Evolutionary conservation across 768 basidiomycete species (phyloP).

Genomic region (Austroboletus festivus): DNA sequence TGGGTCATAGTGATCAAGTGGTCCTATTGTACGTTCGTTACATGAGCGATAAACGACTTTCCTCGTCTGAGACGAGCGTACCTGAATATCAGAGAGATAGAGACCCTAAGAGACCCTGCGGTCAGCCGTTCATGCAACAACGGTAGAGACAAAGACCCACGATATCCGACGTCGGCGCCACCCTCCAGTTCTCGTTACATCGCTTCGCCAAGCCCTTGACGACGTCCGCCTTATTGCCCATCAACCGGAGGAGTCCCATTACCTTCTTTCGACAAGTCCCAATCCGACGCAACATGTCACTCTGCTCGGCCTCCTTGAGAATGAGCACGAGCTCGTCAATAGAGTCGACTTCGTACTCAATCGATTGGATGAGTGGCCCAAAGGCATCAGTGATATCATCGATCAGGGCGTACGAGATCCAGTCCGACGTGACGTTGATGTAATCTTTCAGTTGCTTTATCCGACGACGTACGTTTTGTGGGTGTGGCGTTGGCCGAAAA

Average conservation of each 20-base stretch:
- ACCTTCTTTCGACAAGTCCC: constrained; percentile 99
- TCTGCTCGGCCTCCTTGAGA: constrained; percentile 70
- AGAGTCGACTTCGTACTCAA: constrained; percentile 98
- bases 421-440: constrained; percentile 97
- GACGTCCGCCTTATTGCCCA: constrained; percentile 99
- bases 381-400: constrained; percentile 99
- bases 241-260: constrained; percentile 92
- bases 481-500: constrained; percentile 95
- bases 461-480: constrained; percentile 94
- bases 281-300: constrained; percentile 95
- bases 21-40: constrained; percentile 49
- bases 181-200: constrained; percentile 98
- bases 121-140: background rate
- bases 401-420: constrained; percentile 99
- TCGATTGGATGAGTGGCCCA: constrained; percentile 95
- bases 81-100: constrained; percentile 93
- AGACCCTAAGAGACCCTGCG: constrained; percentile 56
- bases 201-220: constrained; percentile 98
- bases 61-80: constrained; percentile 17
- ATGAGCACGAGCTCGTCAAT: constrained; percentile 98
- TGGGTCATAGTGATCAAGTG: constrained; percentile 99
- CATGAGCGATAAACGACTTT: no score
- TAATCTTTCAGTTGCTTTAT: constrained; percentile 99
- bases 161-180: constrained; percentile 97
- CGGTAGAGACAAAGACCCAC: constrained; percentile 40